Evolutionary conservation across 176 grass and related monocot species (phyloP), one percentile per base, ranked within the genome.

Genomic region (Cenchrus fungigraminus): DNA sequence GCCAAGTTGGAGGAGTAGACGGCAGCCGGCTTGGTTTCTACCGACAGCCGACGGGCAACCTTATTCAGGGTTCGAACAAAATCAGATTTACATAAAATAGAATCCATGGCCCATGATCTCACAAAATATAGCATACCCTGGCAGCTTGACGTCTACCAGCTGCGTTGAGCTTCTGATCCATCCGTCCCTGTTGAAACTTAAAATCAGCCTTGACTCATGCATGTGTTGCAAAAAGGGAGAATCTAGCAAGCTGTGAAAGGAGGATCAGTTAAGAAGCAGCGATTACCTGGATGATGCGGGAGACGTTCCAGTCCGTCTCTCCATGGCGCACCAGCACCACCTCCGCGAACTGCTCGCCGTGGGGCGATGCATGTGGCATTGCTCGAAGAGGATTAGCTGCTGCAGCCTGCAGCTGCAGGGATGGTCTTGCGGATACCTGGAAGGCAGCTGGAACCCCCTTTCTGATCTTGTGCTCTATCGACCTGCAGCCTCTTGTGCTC

Each of bases 1-100:
- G 81, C 87, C 77, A 94, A 20, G 53, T 97, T 86, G 54, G 95
- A 97, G 1, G 92, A 89, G 77, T 92, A 94, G 6, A 97, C 87
- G 3, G 92, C 88, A 56, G 68, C 64, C 9, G 81, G 88, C 73
- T 79, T 97, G 74, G 78, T 40, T 77, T 92, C 88, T 51, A 74
- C 86, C 1, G 90, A 91, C 60, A 97, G 80, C 40, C 82, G 86
- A 31, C 10, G 17, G 37, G 92, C 92, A 59, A 88, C 88, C 95
- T 94, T 84, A 37, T 37, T 46, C 45, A 46, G 45, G 14, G 4
- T 63, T 63, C 6, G 12, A 5, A 9, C 16, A 4, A 2, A 17
- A 11, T 50, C 34, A 12, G 25, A 49, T 76, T 67, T 43, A 71
- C 43, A 52, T 34, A 54, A 62, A 46, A 46, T 44, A 66, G 4